Evolutionary conservation across 257 asterid species (phyloP).

Genomic region (Solanum virginianum): DNA sequence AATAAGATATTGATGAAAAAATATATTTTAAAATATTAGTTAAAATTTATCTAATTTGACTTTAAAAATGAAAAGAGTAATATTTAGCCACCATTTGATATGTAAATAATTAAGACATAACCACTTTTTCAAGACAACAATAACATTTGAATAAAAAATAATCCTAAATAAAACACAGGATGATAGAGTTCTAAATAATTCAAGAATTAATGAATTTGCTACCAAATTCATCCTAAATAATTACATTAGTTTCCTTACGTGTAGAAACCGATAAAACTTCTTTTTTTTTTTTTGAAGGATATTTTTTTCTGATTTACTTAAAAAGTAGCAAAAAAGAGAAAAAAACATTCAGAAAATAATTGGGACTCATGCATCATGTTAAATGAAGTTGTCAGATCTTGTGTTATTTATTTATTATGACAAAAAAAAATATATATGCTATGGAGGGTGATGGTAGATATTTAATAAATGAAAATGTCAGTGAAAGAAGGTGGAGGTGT

Average conservation of each 20-base stretch:
- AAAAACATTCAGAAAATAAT: background rate
- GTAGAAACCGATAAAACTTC: background rate
- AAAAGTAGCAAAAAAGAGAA: background rate
- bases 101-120: too few species aligned
- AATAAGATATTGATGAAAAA: too few species aligned
- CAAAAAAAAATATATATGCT: background rate
- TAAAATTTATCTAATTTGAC: too few species aligned
- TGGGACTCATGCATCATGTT: background rate
- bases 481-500: background rate
- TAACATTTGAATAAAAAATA: too few species aligned
- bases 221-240: background rate
- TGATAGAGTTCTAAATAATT: too few species aligned
- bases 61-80: too few species aligned
- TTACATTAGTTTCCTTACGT: background rate
- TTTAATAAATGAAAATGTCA: constrained; percentile 1
- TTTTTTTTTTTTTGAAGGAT: background rate
- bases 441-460: background rate
- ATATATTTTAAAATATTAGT: too few species aligned
- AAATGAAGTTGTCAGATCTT: background rate
- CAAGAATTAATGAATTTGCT: too few species aligned
- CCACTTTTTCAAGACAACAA: too few species aligned
- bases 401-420: background rate
- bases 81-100: too few species aligned
- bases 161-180: too few species aligned
- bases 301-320: background rate